Evolutionary conservation across 2,329 filamentous ascomycete genomes (phyloP).

Genomic region (Phialophora chinensis): DNA sequence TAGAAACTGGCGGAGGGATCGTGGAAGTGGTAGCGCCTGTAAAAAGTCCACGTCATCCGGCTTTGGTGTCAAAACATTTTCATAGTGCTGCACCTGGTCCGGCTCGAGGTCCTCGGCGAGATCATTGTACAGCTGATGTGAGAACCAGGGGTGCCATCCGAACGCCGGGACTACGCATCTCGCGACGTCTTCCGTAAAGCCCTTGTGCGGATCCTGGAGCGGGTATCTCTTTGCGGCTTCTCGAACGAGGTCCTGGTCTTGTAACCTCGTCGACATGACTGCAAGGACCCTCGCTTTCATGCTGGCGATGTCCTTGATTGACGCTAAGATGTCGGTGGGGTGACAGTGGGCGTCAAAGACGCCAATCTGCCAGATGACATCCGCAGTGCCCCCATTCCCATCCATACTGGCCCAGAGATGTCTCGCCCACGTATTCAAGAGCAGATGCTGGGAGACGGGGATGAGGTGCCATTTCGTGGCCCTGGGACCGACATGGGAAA

Average conservation of each 20-base stretch:
- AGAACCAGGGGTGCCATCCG: constrained; percentile 74
- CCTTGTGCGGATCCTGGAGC: constrained; percentile 9
- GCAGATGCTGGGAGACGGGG: background rate
- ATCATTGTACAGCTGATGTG: constrained; percentile 64
- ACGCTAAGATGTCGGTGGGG: constrained; percentile 68
- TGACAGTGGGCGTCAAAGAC: constrained; percentile 71
- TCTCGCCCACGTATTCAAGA: background rate
- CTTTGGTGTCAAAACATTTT: constrained; percentile 57
- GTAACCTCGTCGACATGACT: constrained; percentile 66
- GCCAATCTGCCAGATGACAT: constrained; percentile 60
- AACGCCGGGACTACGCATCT: constrained; percentile 65
- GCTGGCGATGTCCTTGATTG: constrained; percentile 57
- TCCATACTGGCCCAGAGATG: background rate
- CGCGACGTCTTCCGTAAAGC: constrained; percentile 26
- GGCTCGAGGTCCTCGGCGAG: constrained; percentile 29
- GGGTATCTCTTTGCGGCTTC: constrained; percentile 50
- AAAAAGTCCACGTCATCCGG: constrained; percentile 57
- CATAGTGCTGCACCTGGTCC: constrained; percentile 59
- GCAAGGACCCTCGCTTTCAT: constrained; percentile 67
- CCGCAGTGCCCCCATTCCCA: constrained; percentile 11
- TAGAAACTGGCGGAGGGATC: constrained; percentile 60
- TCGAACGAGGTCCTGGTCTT: constrained; percentile 66
- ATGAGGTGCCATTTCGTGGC: background rate
- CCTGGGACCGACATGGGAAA: background rate
- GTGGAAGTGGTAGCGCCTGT: constrained; percentile 59